phyloP scores from a whole-genome alignment of 768 basidiomycete species.

The Naganishia vaughanmartiniae region DNA sequence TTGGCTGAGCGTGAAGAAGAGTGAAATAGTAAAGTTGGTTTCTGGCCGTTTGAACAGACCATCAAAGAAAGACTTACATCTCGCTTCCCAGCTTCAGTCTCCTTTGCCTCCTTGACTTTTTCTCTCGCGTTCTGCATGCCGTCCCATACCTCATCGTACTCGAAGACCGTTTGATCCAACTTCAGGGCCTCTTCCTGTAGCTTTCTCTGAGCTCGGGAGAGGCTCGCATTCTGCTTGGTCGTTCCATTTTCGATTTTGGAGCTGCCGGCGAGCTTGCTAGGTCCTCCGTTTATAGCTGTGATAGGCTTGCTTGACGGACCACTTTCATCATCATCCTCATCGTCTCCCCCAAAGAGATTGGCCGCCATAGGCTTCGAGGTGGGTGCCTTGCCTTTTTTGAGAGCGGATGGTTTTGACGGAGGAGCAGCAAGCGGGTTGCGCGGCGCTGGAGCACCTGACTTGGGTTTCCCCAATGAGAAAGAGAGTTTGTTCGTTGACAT shows the following conservation, averaged over 20 bases:
- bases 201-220: constrained; percentile 42
- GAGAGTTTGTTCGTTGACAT: constrained; percentile 65
- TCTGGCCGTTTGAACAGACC: background rate
- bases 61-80: constrained; percentile 60
- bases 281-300: background rate
- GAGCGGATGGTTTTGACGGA: constrained; percentile 22
- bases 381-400: constrained; percentile 33
- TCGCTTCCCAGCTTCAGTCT: constrained; percentile 69
- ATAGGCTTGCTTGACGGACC: constrained; percentile 45
- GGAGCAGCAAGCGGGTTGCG: constrained; percentile 20
- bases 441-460: constrained; percentile 16
- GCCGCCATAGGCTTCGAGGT: constrained; percentile 21
- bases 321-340: constrained; percentile 58
- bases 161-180: constrained; percentile 77
- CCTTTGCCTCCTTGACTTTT: constrained; percentile 70
- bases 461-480: constrained; percentile 64
- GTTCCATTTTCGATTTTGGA: constrained; percentile 49
- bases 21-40: background rate
- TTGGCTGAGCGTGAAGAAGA: constrained; percentile 62
- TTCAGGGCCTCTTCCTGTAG: constrained; percentile 71
- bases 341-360: constrained; percentile 61
- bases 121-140: constrained; percentile 84
- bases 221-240: constrained; percentile 56
- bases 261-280: constrained; percentile 1
- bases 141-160: constrained; percentile 97